These are phyloP conservation scores for Trichoderma brevicompactum DNA, from an alignment of 2,329 filamentous ascomycete species.

Conservation along the genomic window DNA sequence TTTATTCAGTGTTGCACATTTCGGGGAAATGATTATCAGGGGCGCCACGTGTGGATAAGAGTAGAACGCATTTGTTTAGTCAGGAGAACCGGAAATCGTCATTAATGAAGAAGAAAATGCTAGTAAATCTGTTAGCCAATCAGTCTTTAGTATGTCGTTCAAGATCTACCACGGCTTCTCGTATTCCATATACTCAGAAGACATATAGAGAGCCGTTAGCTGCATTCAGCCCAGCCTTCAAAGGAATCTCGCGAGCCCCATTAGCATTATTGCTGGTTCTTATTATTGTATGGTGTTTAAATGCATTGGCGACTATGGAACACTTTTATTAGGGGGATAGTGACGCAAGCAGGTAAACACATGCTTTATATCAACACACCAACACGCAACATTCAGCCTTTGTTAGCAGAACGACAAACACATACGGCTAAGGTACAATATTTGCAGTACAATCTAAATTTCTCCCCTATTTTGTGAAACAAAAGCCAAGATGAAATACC, in stretches of 20 bases:
- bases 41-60: constrained; percentile 20
- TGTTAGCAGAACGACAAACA: too few relatives aligned
- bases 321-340: too few relatives aligned
- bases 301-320: not conserved
- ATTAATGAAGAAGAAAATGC: not conserved
- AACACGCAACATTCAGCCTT: not conserved
- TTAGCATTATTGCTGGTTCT: not conserved
- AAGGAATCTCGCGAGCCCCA: too few relatives aligned
- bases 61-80: not conserved
- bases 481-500: not conserved
- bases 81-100: constrained; percentile 1
- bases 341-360: not conserved
- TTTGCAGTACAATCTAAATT: not conserved
- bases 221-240: not conserved
- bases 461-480: constrained; percentile 5
- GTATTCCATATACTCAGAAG: too few relatives aligned
- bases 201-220: not conserved
- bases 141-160: not conserved
- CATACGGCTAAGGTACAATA: not conserved
- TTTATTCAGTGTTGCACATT: not conserved
- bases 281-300: too few relatives aligned
- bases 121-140: not conserved
- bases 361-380: not conserved
- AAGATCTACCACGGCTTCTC: too few relatives aligned
- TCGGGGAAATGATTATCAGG: constrained; percentile 17